Evolutionary conservation across 768 basidiomycete species (phyloP).

Genomic region (Boletus sensibilis): DNA sequence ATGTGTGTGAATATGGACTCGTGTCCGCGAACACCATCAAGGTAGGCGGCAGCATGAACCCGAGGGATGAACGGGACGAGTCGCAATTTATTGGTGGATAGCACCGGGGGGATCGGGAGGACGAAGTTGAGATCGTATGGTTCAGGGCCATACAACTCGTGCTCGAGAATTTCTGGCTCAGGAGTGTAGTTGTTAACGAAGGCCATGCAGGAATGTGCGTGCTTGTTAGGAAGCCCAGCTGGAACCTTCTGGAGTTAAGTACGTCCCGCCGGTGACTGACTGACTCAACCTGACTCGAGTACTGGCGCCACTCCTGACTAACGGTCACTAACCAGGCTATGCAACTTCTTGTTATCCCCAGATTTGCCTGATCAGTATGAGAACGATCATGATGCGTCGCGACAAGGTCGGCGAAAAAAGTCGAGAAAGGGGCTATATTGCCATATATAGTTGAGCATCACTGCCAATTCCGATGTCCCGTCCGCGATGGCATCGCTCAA

Average conservation of each 20-base stretch:
- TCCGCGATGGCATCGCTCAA: too few species aligned
- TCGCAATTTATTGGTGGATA: slow-evolving; percentile 17
- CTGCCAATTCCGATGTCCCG: too few species aligned
- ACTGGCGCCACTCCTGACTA: not conserved
- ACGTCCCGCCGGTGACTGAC: not conserved
- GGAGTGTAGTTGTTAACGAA: slow-evolving; percentile 22
- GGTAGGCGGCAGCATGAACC: slow-evolving; percentile 16
- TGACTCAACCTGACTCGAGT: not conserved
- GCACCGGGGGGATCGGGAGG: slow-evolving; percentile 8
- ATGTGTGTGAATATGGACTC: slow-evolving; percentile 22
- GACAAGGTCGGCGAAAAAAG: too few species aligned
- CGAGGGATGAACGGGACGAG: slow-evolving; percentile 26
- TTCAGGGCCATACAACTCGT: slow-evolving; percentile 23
- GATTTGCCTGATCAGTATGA: too few species aligned
- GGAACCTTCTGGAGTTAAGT: not conserved
- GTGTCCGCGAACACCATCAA: slow-evolving; percentile 18
- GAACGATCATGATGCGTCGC: too few species aligned
- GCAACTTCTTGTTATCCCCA: not conserved
- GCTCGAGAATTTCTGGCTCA: slow-evolving; percentile 10
- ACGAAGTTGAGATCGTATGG: slow-evolving; percentile 29
- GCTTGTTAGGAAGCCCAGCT: not conserved
- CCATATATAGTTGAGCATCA: not conserved
- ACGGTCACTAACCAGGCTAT: not conserved
- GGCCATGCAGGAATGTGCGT: slow-evolving; percentile 8
- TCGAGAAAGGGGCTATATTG: slow-evolving; percentile 3